These are phyloP conservation scores for Bipolaris oryzae DNA, from an alignment of 2,329 filamentous ascomycete genomes.

Conservation along the genomic window DNA sequence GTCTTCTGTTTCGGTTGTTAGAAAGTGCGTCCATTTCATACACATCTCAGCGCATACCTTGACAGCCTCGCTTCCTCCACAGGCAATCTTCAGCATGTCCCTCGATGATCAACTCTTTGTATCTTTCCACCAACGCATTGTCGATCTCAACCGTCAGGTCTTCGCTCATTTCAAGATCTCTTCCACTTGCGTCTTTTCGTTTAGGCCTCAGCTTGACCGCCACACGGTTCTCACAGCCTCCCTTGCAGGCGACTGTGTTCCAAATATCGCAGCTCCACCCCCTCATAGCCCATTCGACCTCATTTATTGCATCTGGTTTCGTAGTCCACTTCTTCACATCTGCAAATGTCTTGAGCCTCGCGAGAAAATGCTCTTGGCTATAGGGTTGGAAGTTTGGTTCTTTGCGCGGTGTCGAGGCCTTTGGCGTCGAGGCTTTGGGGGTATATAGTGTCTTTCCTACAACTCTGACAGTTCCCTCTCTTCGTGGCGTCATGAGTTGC, in stretches of 20 bases:
- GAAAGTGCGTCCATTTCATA: slow-evolving; percentile 5
- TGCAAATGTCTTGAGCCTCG: slow-evolving; percentile 83
- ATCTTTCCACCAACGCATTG: slow-evolving; percentile 75
- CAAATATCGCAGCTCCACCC: slow-evolving; percentile 79
- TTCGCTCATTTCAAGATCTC: slow-evolving; percentile 59
- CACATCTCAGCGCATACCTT: slow-evolving; percentile 61
- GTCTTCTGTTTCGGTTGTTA: slow-evolving; percentile 54
- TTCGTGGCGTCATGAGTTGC: slow-evolving; percentile 38
- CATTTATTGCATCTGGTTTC: slow-evolving; percentile 83
- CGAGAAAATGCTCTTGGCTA: slow-evolving; percentile 82
- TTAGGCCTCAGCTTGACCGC: slow-evolving; percentile 73
- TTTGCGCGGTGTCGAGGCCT: slow-evolving; percentile 39
- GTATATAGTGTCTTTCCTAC: slow-evolving; percentile 38
- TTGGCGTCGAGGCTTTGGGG: slow-evolving; percentile 29
- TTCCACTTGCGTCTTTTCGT: slow-evolving; percentile 52
- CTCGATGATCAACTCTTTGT: slow-evolving; percentile 72
- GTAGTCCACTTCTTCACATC: slow-evolving; percentile 93
- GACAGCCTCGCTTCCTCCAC: slow-evolving; percentile 87
- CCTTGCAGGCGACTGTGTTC: slow-evolving; percentile 81
- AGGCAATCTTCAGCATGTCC: slow-evolving; percentile 82
- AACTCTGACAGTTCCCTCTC: slow-evolving; percentile 38
- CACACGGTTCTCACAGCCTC: slow-evolving; percentile 82
- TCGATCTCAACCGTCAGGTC: slow-evolving; percentile 56
- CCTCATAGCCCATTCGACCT: slow-evolving; percentile 92
- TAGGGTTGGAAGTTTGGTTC: slow-evolving; percentile 80